Evolutionary conservation across 495 filamentous ascomycete species (phyloP), one percentile per base, ranked within the genome.

Genomic region (Aspergillus coremiiformis): DNA sequence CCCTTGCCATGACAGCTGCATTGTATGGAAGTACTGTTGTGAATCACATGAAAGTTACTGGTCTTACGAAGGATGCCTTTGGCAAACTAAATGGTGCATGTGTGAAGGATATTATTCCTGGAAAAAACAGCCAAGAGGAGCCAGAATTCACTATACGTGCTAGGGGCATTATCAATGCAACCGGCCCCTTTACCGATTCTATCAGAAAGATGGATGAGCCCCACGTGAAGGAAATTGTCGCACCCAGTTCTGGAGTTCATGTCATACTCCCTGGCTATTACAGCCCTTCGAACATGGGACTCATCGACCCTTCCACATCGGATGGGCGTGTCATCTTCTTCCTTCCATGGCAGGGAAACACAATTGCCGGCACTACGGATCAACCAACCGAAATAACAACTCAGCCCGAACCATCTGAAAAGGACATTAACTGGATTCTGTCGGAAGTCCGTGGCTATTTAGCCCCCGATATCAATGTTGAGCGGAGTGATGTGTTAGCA

Each of bases 251-350:
- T 24, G 93, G 93, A 60, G 91, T 96, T 46, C 93, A 98, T 68
- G 81, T 98, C 51, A 87, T 98, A 54, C 80, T 98, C 2, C 93
- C 93, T 15, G 93, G 93, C 26, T 98, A 95, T 74, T 97, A 89
- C 77, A 90, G 85, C 54, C 93, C 93, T 21, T 81, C 87, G 9
- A 85, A 95, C 64, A 98, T 98, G 93, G 93, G 93, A 35, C 76
- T 98, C 33, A 95, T 98, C 62, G 93, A 98, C 59, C 93, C 93
- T 0, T 81, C 81, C 9, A 97, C 93, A 0, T 96, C 92, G 0
- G 93, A 98, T 64, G 93, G 93, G 15, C 81, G 93, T 61, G 93
- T 98, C 35, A 96, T 97, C 60, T 98, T 98, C 83, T 98, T 98
- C 80, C 81, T 98, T 24, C 93, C 93, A 15, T 98, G 93, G 93